Evolutionary conservation across 768 basidiomycete genomes (phyloP).

Genomic region (Russula lepida): DNA sequence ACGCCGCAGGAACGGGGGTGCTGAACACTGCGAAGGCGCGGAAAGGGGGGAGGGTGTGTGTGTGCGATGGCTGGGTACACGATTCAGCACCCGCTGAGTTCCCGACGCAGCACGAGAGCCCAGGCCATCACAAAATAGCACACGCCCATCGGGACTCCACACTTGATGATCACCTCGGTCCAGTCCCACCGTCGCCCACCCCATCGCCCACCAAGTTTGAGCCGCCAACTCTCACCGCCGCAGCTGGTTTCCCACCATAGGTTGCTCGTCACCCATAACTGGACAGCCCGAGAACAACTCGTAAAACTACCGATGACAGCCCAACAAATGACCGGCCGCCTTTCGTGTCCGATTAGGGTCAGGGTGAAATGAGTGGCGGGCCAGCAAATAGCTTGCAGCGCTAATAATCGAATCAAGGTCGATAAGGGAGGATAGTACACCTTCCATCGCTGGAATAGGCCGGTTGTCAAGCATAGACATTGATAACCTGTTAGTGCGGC

Average conservation of each 20-base stretch:
- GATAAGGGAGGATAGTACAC: slow-evolving; percentile 84
- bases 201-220: slow-evolving; percentile 33
- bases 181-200: slow-evolving; percentile 74
- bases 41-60: background rate
- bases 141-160: slow-evolving; percentile 63
- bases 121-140: slow-evolving; percentile 80
- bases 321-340: slow-evolving; percentile 82
- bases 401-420: slow-evolving; percentile 85
- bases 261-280: slow-evolving; percentile 96
- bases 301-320: slow-evolving; percentile 86
- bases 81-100: slow-evolving; percentile 25
- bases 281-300: slow-evolving; percentile 69
- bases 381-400: slow-evolving; percentile 95
- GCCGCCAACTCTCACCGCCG: slow-evolving; percentile 15
- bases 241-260: slow-evolving; percentile 32
- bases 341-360: slow-evolving; percentile 55
- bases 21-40: background rate
- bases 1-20: slow-evolving; percentile 7
- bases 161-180: slow-evolving; percentile 58
- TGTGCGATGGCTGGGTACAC: background rate
- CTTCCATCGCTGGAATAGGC: slow-evolving; percentile 83
- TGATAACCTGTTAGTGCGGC: slow-evolving; percentile 82
- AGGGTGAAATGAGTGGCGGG: slow-evolving; percentile 85
- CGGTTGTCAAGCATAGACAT: slow-evolving; percentile 80
- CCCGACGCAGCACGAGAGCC: slow-evolving; percentile 39